Percentiles rank a stretch among this genome's conserved stretches.
phyloP scores from a whole-genome alignment of 2,329 filamentous ascomycete genomes.

The Arthrobotrys sinensis region DNA sequence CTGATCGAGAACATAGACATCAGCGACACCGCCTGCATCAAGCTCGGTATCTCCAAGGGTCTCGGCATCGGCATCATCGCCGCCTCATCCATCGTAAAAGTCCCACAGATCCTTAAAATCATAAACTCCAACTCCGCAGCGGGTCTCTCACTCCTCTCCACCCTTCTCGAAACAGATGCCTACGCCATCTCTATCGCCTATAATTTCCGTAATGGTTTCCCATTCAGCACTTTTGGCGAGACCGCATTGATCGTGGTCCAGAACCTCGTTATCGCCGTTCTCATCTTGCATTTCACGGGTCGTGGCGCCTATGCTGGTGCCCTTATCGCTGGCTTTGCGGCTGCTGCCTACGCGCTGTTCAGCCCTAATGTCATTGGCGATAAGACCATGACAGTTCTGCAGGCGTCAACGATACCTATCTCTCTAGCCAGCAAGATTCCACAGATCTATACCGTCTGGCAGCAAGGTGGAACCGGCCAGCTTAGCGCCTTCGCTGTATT shows the following conservation, averaged over 20 bases:
- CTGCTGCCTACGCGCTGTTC: conserved; percentile 79
- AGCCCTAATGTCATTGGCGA: conserved; percentile 76
- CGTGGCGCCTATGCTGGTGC: conserved; percentile 78
- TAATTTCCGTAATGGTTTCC: conserved; percentile 90
- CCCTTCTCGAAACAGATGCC: conserved; percentile 89
- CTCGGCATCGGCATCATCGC: conserved; percentile 94
- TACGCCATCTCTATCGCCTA: conserved; percentile 94
- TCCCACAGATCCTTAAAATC: conserved; percentile 96
- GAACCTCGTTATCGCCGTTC: conserved; percentile 88
- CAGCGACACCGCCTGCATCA: conserved; percentile 82
- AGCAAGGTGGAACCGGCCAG: conserved; percentile 90
- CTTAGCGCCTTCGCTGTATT: conserved; percentile 97
- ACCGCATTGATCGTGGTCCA: conserved; percentile 91
- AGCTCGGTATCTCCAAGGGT: conserved; percentile 90
- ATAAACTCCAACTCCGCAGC: conserved; percentile 82
- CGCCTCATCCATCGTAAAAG: conserved; percentile 91
- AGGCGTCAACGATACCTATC: conserved; percentile 70
- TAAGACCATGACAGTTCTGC: conserved; percentile 73
- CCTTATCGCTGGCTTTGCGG: conserved; percentile 83
- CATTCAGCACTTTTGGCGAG: conserved; percentile 97
- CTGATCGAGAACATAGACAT: conserved; percentile 88
- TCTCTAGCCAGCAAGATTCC: conserved; percentile 92
- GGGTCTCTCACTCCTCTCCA: conserved; percentile 90
- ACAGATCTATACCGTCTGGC: conserved; percentile 89
- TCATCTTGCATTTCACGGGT: conserved; percentile 88